Evolutionary conservation across 345 rosid genomes (phyloP).

Genomic region (Syzygium aromaticum): DNA sequence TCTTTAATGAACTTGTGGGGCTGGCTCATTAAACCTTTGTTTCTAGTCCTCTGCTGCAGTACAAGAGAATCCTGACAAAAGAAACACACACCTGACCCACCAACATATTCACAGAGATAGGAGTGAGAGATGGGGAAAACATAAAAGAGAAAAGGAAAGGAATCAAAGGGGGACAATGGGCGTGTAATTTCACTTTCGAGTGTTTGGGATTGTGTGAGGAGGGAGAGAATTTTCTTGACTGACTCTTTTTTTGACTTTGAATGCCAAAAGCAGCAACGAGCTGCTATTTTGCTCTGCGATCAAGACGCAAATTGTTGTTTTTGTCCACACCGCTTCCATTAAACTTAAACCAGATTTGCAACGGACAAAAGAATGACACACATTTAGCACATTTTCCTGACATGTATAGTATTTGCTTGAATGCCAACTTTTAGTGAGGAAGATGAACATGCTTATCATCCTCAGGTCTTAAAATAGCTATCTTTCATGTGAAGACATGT

Average conservation of each 20-base stretch:
- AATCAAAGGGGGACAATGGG: constrained; percentile 55
- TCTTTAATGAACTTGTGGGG: constrained; percentile 12
- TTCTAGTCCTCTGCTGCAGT: not conserved
- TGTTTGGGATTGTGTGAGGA: constrained; percentile 26
- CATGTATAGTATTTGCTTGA: not conserved
- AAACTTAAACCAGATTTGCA: not conserved
- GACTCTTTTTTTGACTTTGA: constrained; percentile 53
- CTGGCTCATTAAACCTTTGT: not conserved
- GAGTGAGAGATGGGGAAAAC: not conserved
- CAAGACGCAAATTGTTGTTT: not conserved
- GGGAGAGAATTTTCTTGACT: constrained; percentile 19
- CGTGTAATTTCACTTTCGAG: constrained; percentile 69
- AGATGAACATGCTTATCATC: not conserved
- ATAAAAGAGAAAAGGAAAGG: constrained; percentile 6
- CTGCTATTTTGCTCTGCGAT: not conserved
- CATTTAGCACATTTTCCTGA: not conserved
- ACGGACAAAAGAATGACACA: not conserved
- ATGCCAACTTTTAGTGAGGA: not conserved
- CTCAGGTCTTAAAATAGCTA: not conserved
- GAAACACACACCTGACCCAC: constrained; percentile 23
- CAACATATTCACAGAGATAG: not conserved
- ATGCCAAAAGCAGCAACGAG: constrained; percentile 7
- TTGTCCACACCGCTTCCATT: not conserved
- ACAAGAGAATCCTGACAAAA: constrained; percentile 36
- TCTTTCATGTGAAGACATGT: not conserved